phyloP scores from a whole-genome alignment of 1,139 yeast species.

The Protomyces macrosporus region DNA sequence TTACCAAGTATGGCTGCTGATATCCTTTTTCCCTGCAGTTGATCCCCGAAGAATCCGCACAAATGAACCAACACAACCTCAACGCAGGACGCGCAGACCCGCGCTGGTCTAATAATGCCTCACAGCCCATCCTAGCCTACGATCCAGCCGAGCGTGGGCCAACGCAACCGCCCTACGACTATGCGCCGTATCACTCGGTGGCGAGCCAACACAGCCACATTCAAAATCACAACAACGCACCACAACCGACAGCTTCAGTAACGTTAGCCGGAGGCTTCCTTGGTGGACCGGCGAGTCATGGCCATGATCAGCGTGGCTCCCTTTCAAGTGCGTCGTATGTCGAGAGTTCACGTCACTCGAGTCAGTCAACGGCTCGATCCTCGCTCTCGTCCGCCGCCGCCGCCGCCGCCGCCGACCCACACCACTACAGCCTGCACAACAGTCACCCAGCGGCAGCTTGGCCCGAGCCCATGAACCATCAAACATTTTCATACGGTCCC shows the following conservation, averaged over 20 bases:
- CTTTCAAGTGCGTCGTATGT: neutral
- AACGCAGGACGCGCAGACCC: neutral
- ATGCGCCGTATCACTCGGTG: neutral
- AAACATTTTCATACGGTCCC: too few relatives aligned
- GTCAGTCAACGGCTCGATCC: neutral
- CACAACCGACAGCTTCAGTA: too few relatives aligned
- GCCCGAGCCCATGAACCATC: neutral
- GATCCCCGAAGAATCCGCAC: neutral
- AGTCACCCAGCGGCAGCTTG: neutral
- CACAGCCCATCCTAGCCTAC: neutral
- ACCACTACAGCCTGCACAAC: neutral
- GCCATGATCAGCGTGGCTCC: neutral
- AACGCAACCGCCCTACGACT: neutral
- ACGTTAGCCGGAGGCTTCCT: neutral
- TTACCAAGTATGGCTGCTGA: too few relatives aligned
- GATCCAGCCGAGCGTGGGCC: neutral
- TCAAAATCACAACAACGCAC: too few relatives aligned
- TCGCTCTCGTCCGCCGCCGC: neutral
- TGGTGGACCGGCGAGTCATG: neutral
- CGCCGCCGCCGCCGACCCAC: neutral
- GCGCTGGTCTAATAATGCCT: neutral
- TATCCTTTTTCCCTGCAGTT: neutral
- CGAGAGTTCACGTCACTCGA: neutral
- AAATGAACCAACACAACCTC: neutral
- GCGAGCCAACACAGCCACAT: too few relatives aligned